These are phyloP conservation scores for Talaromyces sp. DNA, from an alignment of 2,329 filamentous ascomycete genomes.

Conservation along the genomic window DNA sequence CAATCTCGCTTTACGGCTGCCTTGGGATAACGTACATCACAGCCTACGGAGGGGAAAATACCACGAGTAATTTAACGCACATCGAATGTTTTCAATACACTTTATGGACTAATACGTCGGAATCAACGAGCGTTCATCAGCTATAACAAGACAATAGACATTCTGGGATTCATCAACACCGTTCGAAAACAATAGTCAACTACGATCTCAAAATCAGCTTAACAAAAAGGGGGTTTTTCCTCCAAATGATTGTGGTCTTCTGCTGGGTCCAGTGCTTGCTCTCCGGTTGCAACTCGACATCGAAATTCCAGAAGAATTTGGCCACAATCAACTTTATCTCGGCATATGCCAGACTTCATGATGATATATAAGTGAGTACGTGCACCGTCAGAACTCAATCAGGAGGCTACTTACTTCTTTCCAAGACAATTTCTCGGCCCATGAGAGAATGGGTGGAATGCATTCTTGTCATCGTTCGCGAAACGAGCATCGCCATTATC, in stretches of 20 bases:
- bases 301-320: constrained; percentile 50
- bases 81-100: too few species aligned
- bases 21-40: too few species aligned
- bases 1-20: too few species aligned
- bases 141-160: background rate
- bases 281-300: constrained; percentile 37
- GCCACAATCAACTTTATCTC: constrained; percentile 52
- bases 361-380: background rate
- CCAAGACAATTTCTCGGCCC: constrained; percentile 6
- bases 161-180: background rate
- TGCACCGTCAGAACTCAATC: background rate
- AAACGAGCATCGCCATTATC: background rate
- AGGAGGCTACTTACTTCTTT: constrained; percentile 8
- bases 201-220: constrained; percentile 11
- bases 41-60: too few species aligned
- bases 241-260: constrained; percentile 39
- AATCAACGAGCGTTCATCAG: background rate
- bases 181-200: background rate
- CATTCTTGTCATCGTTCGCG: background rate
- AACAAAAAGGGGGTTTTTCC: constrained; percentile 31
- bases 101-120: too few species aligned
- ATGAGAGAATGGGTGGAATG: constrained; percentile 8
- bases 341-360: constrained; percentile 46
- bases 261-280: constrained; percentile 35
- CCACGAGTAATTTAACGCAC: too few species aligned